Evolutionary conservation across 2,329 filamentous ascomycete species (phyloP).

Genomic region (Colletotrichum trifolii): DNA sequence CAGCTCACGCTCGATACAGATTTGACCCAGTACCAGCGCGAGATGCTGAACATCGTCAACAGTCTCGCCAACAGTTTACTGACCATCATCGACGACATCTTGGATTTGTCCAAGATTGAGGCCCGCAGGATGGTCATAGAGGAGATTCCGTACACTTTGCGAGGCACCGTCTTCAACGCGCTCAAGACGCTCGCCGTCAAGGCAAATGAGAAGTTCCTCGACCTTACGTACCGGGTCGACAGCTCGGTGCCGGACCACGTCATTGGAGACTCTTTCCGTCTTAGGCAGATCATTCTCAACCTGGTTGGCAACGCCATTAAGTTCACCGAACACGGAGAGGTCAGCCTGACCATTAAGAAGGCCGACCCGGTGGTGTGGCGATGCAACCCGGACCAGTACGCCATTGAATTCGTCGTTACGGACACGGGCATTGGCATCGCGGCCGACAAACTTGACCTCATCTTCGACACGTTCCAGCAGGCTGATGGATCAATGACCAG

Average conservation of each 20-base stretch:
- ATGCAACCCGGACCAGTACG: conserved; percentile 80
- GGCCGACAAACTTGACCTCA: conserved; percentile 92
- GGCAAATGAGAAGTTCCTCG: conserved; percentile 94
- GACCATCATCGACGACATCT: conserved; percentile 92
- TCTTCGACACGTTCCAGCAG: conserved; percentile 99
- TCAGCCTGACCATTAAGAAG: conserved; percentile 89
- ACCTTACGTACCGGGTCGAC: conserved; percentile 93
- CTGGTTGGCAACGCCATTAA: conserved; percentile 98
- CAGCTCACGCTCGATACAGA: conserved; percentile 96
- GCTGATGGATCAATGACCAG: conserved; percentile 96
- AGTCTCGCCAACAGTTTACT: conserved; percentile 95
- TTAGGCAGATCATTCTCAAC: conserved; percentile 96
- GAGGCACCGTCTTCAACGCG: conserved; percentile 96
- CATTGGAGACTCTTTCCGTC: conserved; percentile 93
- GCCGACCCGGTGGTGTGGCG: conserved; percentile 72
- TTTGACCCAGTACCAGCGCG: conserved; percentile 92
- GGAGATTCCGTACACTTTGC: conserved; percentile 94
- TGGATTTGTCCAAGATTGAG: conserved; percentile 85
- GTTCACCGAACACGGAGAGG: conserved; percentile 96
- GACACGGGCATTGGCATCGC: conserved; percentile 98
- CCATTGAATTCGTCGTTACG: conserved; percentile 94
- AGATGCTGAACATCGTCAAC: conserved; percentile 99
- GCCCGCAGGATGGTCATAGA: conserved; percentile 98
- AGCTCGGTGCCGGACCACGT: conserved; percentile 95
- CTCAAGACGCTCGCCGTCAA: conserved; percentile 97